A percentile compares a stretch with the other conserved stretches of the same genome.
These are phyloP conservation scores for Xerocomus potaroensis DNA, from an alignment of 768 basidiomycete genomes.

Conservation along the genomic window DNA sequence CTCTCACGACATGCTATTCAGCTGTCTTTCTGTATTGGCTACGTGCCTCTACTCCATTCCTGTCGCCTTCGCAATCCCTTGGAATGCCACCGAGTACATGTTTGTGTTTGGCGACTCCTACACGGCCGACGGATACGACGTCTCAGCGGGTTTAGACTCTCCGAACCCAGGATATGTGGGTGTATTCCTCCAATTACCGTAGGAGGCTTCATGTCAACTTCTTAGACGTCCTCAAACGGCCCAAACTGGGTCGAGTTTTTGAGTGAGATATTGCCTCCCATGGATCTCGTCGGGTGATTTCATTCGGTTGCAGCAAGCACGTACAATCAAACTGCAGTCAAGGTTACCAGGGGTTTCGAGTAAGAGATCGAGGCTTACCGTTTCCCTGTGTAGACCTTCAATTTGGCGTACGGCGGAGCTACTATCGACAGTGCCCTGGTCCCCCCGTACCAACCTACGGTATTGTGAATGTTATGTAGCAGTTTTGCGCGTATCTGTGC, in stretches of 20 bases:
- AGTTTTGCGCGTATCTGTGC: background rate
- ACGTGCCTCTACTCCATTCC: constrained; percentile 6
- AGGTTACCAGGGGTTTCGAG: constrained; percentile 28
- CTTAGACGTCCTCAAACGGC: constrained; percentile 55
- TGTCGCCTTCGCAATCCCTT: constrained; percentile 31
- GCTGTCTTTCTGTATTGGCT: constrained; percentile 1
- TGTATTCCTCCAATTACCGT: constrained; percentile 1
- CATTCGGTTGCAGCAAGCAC: constrained; percentile 35
- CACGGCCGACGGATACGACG: constrained; percentile 55
- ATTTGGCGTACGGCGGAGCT: constrained; percentile 65
- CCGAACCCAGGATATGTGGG: constrained; percentile 48
- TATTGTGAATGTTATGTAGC: constrained; percentile 41
- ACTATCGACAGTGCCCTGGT: constrained; percentile 60
- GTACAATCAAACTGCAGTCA: constrained; percentile 52
- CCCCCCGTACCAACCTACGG: constrained; percentile 45
- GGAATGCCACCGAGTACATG: constrained; percentile 51
- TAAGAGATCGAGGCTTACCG: background rate
- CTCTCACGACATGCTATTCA: constrained; percentile 11
- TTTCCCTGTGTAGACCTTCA: constrained; percentile 44
- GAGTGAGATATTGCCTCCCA: constrained; percentile 30
- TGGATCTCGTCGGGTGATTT: background rate
- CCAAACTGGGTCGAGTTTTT: constrained; percentile 59
- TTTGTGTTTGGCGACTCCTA: constrained; percentile 66
- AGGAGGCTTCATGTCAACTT: constrained; percentile 3
- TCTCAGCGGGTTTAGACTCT: constrained; percentile 52